These are phyloP conservation scores for Dichotomopilus funicola DNA, from an alignment of 2,329 filamentous ascomycete genomes.

Conservation along the genomic window DNA sequence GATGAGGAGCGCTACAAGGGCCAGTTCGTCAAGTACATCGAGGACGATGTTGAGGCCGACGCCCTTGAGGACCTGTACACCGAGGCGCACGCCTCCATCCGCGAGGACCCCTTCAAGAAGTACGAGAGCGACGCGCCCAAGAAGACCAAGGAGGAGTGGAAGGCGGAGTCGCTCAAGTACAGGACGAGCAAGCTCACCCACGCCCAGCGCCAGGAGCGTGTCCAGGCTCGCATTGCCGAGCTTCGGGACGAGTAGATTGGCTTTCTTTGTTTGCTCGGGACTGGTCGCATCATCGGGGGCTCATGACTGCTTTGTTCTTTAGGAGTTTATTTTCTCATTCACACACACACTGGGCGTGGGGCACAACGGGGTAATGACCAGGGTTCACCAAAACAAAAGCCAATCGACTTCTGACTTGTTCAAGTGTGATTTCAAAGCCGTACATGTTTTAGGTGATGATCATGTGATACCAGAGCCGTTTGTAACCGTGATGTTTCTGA, in stretches of 20 bases:
- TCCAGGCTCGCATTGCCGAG: slow-evolving; percentile 88
- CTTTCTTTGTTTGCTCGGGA: slow-evolving; percentile 12
- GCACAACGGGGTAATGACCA: slow-evolving; percentile 21
- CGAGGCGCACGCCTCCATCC: slow-evolving; percentile 93
- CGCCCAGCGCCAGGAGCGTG: slow-evolving; percentile 73
- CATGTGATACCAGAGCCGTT: slow-evolving; percentile 7
- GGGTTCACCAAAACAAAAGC: slow-evolving; percentile 23
- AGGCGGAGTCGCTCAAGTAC: slow-evolving; percentile 92
- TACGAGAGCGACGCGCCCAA: slow-evolving; percentile 64
- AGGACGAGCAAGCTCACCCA: slow-evolving; percentile 68
- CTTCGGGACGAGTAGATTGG: slow-evolving; percentile 49
- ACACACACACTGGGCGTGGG: slow-evolving; percentile 7
- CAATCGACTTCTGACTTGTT: slow-evolving; percentile 21
- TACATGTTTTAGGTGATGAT: too few relatives aligned
- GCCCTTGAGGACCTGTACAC: slow-evolving; percentile 94
- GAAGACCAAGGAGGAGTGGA: slow-evolving; percentile 98
- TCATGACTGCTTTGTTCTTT: slow-evolving; percentile 23
- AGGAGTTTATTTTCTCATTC: slow-evolving; percentile 21
- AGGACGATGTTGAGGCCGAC: slow-evolving; percentile 93
- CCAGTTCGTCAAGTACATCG: slow-evolving; percentile 97
- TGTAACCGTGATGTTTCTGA: neutral
- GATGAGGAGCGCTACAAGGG: slow-evolving; percentile 99
- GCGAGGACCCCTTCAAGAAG: slow-evolving; percentile 98
- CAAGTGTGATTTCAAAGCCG: neutral
- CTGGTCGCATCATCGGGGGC: slow-evolving; percentile 17